phyloP scores from a whole-genome alignment of 2,329 filamentous ascomycete genomes.

The Xylariaceae sp. region DNA sequence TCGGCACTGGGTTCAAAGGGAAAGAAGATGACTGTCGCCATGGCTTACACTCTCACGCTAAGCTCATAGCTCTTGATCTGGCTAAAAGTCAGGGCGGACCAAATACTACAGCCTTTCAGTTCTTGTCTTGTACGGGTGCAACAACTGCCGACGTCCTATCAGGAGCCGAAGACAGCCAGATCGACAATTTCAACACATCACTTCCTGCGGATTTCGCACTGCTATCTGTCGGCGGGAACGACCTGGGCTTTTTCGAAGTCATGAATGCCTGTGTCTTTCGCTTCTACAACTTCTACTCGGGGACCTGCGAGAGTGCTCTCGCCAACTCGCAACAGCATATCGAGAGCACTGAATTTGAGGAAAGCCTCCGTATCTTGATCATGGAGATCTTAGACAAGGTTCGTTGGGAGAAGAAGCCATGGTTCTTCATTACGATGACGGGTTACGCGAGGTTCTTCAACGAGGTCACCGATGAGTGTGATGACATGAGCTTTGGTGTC shows the following conservation, averaged over 20 bases:
- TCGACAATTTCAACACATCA: slow-evolving; percentile 39
- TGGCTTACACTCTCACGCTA: slow-evolving; percentile 40
- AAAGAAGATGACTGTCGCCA: slow-evolving; percentile 40
- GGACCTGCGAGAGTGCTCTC: slow-evolving; percentile 41
- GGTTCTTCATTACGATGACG: slow-evolving; percentile 42
- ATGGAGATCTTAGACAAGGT: slow-evolving; percentile 42
- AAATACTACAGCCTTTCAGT: slow-evolving; percentile 36
- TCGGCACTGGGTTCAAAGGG: slow-evolving; percentile 41
- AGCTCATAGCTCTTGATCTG: slow-evolving; percentile 39
- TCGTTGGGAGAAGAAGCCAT: slow-evolving; percentile 41
- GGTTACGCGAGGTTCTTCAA: slow-evolving; percentile 49
- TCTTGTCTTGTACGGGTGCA: slow-evolving; percentile 46
- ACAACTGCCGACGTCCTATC: slow-evolving; percentile 38
- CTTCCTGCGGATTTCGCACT: slow-evolving; percentile 40
- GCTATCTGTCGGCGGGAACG: slow-evolving; percentile 46
- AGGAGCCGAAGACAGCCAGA: slow-evolving; percentile 36
- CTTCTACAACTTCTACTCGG: slow-evolving; percentile 46
- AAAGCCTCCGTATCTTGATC: slow-evolving; percentile 37
- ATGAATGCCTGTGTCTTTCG: slow-evolving; percentile 49
- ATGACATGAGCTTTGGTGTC: slow-evolving; percentile 42
- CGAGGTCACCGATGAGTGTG: slow-evolving; percentile 39
- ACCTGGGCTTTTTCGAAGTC: slow-evolving; percentile 47
- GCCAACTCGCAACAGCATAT: slow-evolving; percentile 32
- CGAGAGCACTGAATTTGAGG: slow-evolving; percentile 35
- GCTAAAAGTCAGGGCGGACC: slow-evolving; percentile 20